phyloP scores from a whole-genome alignment of 176 grass and related monocot species.

The Puccinellia tenuiflora region DNA sequence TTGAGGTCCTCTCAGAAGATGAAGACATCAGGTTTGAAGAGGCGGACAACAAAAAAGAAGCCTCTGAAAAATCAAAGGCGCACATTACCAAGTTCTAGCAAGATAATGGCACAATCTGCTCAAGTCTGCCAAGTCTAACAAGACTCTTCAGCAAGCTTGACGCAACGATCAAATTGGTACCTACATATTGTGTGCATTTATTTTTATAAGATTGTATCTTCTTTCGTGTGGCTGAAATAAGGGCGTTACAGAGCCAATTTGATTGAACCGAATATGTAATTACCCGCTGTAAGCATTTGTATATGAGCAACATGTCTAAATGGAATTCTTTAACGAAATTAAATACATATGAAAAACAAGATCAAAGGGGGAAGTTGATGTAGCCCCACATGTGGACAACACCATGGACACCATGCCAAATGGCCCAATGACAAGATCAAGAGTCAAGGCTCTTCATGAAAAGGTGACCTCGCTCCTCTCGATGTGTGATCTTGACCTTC shows the following conservation, averaged over 20 bases:
- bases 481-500: no score
- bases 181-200: slow-evolving; percentile 4
- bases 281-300: slow-evolving; percentile 10
- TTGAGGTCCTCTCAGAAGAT: slow-evolving; percentile 41
- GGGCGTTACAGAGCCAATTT: slow-evolving; percentile 20
- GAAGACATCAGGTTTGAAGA: slow-evolving; percentile 39
- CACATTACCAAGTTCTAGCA: slow-evolving; percentile 17
- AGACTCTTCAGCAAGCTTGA: slow-evolving; percentile 2
- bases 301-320: not conserved
- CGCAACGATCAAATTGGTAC: not conserved
- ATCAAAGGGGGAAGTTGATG: not conserved
- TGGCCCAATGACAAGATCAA: no score
- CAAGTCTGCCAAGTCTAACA: not conserved
- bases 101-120: no score
- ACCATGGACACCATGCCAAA: no score
- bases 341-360: not conserved
- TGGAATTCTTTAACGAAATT: not conserved
- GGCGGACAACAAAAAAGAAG: not conserved
- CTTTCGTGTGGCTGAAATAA: slow-evolving; percentile 38
- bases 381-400: no score
- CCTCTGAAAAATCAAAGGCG: not conserved
- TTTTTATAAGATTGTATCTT: slow-evolving; percentile 33
- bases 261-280: slow-evolving; percentile 15
- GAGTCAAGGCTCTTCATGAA: no score
- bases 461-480: no score